These are phyloP conservation scores for Xylaria sp. DNA, from an alignment of 2,329 filamentous ascomycete genomes.

Conservation along the genomic window DNA sequence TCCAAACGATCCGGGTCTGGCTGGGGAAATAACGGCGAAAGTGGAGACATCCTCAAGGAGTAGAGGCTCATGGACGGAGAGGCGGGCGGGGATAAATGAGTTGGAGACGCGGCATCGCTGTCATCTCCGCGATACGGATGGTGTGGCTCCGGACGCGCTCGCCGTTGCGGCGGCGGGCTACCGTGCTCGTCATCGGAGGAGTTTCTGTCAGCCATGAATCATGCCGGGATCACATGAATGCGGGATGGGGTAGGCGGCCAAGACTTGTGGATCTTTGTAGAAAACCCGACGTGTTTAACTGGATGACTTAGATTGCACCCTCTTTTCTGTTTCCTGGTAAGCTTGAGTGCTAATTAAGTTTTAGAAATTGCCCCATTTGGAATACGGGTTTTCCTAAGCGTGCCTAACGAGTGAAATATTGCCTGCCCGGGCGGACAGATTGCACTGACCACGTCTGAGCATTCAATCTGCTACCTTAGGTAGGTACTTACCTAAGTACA, in stretches of 20 bases:
- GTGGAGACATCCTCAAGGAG: conserved; percentile 46
- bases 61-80: conserved; percentile 45
- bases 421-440: not conserved
- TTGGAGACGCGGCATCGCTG: conserved; percentile 34
- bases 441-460: conserved; percentile 4
- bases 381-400: conserved; percentile 4
- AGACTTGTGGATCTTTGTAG: conserved; percentile 11
- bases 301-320: conserved; percentile 1
- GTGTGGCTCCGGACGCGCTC: conserved; percentile 26
- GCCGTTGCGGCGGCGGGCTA: conserved; percentile 28
- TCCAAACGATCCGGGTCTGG: conserved; percentile 39
- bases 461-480: not conserved
- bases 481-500: not conserved
- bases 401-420: not conserved
- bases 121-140: conserved; percentile 34
- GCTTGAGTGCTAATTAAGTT: conserved; percentile 1
- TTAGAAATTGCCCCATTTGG: conserved; percentile 12
- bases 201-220: conserved; percentile 39
- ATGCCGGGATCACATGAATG: conserved; percentile 22
- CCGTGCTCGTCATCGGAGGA: conserved; percentile 42
- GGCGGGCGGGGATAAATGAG: conserved; percentile 40
- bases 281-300: conserved; percentile 5
- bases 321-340: conserved; percentile 1
- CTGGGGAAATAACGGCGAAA: conserved; percentile 42
- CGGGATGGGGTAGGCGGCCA: conserved; percentile 7